Conservation (phyloP, 1,284 basidiomycete species). For the Limonomyces culmigenus region DNA sequence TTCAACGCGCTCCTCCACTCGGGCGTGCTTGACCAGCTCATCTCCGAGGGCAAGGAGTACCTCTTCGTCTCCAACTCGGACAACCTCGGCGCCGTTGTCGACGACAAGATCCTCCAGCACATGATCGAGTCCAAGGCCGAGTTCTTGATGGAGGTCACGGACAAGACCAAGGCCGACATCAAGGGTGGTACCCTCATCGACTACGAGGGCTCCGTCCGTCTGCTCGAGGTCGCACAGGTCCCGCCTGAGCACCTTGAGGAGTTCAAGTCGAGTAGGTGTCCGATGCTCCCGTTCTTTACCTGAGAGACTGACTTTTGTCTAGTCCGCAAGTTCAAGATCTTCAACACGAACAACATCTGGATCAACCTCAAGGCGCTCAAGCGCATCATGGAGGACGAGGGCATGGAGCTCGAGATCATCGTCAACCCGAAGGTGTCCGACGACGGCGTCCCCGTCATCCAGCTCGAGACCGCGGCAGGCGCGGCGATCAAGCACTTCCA, state of each 20-base stretch:
- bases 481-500: slow-evolving; percentile 97
- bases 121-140: slow-evolving; percentile 82
- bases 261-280: slow-evolving; percentile 73
- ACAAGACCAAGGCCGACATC: slow-evolving; percentile 99
- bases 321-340: slow-evolving; percentile 87
- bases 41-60: slow-evolving; percentile 96
- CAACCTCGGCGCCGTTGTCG: slow-evolving; percentile 93
- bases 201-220: slow-evolving; percentile 85
- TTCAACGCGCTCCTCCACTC: slow-evolving; percentile 92
- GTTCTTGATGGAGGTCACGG: slow-evolving; percentile 98
- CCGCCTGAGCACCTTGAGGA: slow-evolving; percentile 96
- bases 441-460: slow-evolving; percentile 78
- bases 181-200: slow-evolving; percentile 99
- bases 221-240: slow-evolving; percentile 98
- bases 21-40: slow-evolving; percentile 88
- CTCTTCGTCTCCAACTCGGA: slow-evolving; percentile 99
- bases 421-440: slow-evolving; percentile 90
- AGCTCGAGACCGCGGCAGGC: slow-evolving; percentile 97
- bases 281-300: slow-evolving; percentile 11
- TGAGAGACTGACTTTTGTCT: not conserved
- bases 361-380: slow-evolving; percentile 89
- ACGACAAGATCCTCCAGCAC: slow-evolving; percentile 74
- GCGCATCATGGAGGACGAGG: slow-evolving; percentile 84
- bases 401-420: slow-evolving; percentile 86
- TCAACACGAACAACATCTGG: slow-evolving; percentile 99